Conservation (phyloP, 768 basidiomycete genomes). For the Lactifluus piperatus region DNA sequence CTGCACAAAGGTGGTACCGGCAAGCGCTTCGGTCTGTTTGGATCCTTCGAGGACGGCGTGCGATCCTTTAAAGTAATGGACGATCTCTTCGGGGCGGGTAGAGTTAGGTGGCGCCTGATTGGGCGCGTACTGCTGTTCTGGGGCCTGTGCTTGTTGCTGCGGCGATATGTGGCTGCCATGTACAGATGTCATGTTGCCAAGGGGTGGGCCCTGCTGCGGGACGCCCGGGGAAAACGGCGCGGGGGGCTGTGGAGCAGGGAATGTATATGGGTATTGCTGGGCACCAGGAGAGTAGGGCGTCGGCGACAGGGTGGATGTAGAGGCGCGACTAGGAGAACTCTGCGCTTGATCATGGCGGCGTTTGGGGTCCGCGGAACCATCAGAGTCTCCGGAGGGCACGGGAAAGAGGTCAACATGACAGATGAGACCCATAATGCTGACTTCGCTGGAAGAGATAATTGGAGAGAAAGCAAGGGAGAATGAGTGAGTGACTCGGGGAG, state of each 20-base stretch:
- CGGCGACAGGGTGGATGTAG: slow-evolving; percentile 19
- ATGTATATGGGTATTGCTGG: slow-evolving; percentile 20
- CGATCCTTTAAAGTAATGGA: slow-evolving; percentile 33
- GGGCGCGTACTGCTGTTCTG: slow-evolving; percentile 7
- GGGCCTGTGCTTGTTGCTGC: not conserved
- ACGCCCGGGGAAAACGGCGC: not conserved
- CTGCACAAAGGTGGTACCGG: slow-evolving; percentile 51
- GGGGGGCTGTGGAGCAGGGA: slow-evolving; percentile 19
- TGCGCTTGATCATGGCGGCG: slow-evolving; percentile 7
- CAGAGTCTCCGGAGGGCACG: slow-evolving; percentile 27
- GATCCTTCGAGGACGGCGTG: slow-evolving; percentile 40
- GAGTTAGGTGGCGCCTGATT: slow-evolving; percentile 4
- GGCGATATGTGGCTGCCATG: slow-evolving; percentile 1
- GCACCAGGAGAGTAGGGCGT: slow-evolving; percentile 18
- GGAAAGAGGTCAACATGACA: slow-evolving; percentile 76
- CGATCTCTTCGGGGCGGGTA: slow-evolving; percentile 28
- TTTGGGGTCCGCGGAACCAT: slow-evolving; percentile 1
- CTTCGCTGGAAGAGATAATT: slow-evolving; percentile 32
- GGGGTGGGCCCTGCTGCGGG: slow-evolving; percentile 1
- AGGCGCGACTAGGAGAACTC: slow-evolving; percentile 12
- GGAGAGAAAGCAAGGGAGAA: no score
- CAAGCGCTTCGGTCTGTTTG: slow-evolving; percentile 44
- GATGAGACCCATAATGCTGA: slow-evolving; percentile 57
- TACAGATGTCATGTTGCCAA: not conserved
- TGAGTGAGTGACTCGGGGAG: slow-evolving; percentile 3